phyloP scores from a whole-genome alignment of 768 basidiomycete species.

The Suillus weaverae region DNA sequence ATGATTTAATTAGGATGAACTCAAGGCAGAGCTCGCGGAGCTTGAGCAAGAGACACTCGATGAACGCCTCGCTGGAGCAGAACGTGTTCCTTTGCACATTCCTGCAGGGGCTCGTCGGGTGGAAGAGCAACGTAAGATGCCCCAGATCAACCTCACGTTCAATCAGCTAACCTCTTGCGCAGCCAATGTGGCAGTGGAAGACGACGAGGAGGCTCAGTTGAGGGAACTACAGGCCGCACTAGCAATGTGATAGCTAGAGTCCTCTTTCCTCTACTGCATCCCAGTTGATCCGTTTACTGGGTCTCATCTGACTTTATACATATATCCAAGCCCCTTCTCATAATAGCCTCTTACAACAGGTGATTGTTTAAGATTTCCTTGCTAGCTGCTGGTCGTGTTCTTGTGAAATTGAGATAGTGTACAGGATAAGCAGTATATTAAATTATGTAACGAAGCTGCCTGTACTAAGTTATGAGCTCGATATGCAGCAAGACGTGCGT shows the following conservation, averaged over 20 bases:
- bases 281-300: conserved; percentile 12
- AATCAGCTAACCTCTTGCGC: conserved; percentile 8
- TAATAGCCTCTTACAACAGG: conserved; percentile 27
- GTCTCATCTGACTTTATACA: conserved; percentile 32
- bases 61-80: conserved; percentile 80
- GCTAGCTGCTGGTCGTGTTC: conserved; percentile 20
- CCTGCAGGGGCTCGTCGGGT: conserved; percentile 56
- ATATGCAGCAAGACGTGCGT: conserved; percentile 25
- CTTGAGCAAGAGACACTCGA: conserved; percentile 89
- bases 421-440: conserved; percentile 40
- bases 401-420: conserved; percentile 30
- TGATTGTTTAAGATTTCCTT: conserved; percentile 15
- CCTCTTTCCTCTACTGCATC: conserved; percentile 13
- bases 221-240: conserved; percentile 84
- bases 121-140: conserved; percentile 36
- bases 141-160: conserved; percentile 3
- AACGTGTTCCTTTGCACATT: conserved; percentile 84
- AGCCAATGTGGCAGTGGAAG: conserved; percentile 57
- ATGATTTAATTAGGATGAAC: conserved; percentile 59
- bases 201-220: conserved; percentile 91
- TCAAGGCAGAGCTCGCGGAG: conserved; percentile 78
- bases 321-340: conserved; percentile 32
- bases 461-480: conserved; percentile 30
- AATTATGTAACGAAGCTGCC: conserved; percentile 32
- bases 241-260: conserved; percentile 60